phyloP scores from a whole-genome alignment of 2,329 filamentous ascomycete species.

The Pleomassaria siparia region DNA sequence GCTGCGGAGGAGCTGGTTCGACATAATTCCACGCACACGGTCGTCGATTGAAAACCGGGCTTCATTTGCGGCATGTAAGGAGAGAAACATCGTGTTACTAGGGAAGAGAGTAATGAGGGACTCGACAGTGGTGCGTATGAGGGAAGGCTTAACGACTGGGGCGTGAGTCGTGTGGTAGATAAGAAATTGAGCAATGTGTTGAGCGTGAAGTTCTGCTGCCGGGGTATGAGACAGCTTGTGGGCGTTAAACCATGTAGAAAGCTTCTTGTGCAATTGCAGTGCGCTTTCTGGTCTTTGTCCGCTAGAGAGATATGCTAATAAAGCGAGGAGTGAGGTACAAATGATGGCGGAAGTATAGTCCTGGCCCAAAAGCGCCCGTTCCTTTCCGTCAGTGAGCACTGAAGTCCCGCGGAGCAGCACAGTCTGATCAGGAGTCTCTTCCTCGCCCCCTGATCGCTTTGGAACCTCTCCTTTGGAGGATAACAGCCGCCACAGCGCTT shows the following conservation, averaged over 20 bases:
- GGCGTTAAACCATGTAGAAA: slow-evolving; percentile 23
- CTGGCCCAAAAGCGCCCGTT: slow-evolving; percentile 56
- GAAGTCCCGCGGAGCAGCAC: slow-evolving; percentile 19
- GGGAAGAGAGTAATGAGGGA: slow-evolving; percentile 68
- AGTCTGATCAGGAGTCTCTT: slow-evolving; percentile 11
- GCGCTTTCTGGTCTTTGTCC: slow-evolving; percentile 36
- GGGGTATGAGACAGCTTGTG: slow-evolving; percentile 23
- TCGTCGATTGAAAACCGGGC: slow-evolving; percentile 72
- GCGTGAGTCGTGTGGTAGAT: slow-evolving; percentile 64
- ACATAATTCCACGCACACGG: slow-evolving; percentile 68
- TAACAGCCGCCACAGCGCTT: slow-evolving; percentile 39
- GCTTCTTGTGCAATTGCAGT: slow-evolving; percentile 40
- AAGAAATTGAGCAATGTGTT: slow-evolving; percentile 67
- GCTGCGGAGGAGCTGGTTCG: slow-evolving; percentile 41
- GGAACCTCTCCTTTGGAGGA: slow-evolving; percentile 25
- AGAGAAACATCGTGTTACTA: slow-evolving; percentile 73
- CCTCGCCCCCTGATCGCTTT: slow-evolving; percentile 1
- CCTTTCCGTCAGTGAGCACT: slow-evolving; percentile 38
- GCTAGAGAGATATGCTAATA: slow-evolving; percentile 67
- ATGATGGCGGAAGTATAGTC: slow-evolving; percentile 50
- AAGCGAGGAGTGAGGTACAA: slow-evolving; percentile 62
- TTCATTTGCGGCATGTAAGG: slow-evolving; percentile 73
- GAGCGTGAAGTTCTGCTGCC: slow-evolving; percentile 66
- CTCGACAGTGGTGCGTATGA: slow-evolving; percentile 64
- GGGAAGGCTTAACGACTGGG: slow-evolving; percentile 67